Evolutionary conservation across 116 monocot species (phyloP).

Genomic region (Cymodocea nodosa): DNA sequence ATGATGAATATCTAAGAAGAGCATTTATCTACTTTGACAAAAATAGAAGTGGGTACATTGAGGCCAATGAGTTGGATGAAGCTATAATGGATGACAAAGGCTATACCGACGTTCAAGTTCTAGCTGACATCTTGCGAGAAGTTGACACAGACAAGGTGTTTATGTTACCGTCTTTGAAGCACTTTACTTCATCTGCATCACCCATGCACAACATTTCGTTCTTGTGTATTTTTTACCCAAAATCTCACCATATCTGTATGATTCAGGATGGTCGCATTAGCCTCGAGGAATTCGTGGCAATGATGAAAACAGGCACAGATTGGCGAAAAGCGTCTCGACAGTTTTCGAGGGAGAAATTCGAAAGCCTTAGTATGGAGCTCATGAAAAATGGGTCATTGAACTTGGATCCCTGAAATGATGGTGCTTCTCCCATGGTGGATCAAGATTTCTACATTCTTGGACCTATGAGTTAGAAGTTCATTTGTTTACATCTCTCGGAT

Average conservation of each 20-base stretch:
- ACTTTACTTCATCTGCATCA: not conserved
- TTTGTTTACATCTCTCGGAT: not conserved
- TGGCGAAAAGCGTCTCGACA: constrained; percentile 37
- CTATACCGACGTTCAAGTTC: constrained; percentile 23
- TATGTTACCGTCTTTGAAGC: not conserved
- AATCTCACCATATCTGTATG: not conserved
- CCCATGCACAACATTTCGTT: not conserved
- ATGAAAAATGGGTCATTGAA: constrained; percentile 17
- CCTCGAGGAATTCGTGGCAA: constrained; percentile 24
- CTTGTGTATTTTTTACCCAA: not conserved
- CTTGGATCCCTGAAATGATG: not conserved
- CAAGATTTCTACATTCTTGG: too few species aligned
- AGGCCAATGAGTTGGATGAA: constrained; percentile 45
- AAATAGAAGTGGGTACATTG: constrained; percentile 55
- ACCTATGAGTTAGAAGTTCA: not conserved
- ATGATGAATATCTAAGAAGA: constrained; percentile 46
- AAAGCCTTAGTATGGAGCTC: constrained; percentile 21
- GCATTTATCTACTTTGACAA: constrained; percentile 72
- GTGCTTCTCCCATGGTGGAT: not conserved
- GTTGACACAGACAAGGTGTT: constrained; percentile 67
- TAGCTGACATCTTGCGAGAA: constrained; percentile 41
- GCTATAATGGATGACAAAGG: constrained; percentile 32
- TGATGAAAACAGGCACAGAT: constrained; percentile 38
- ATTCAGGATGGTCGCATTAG: constrained; percentile 32
- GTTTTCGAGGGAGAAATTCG: constrained; percentile 25